phyloP scores from a whole-genome alignment of 2,329 filamentous ascomycete genomes.

The Colletotrichum sp. region DNA sequence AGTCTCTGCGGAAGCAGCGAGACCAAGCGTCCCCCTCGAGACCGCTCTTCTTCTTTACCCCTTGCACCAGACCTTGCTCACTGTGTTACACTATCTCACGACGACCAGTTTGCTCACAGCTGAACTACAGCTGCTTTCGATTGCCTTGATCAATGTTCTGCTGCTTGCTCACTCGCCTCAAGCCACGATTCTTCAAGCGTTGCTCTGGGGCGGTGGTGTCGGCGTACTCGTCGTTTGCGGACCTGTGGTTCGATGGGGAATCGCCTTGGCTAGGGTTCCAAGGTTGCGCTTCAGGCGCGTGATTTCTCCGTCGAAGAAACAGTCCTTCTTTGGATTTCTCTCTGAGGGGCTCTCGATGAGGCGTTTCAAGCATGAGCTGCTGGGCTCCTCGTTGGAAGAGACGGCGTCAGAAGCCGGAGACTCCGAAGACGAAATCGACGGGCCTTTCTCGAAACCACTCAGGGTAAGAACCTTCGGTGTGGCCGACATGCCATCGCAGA shows the following conservation, averaged over 20 bases:
- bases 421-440: conserved; percentile 30
- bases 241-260: conserved; percentile 80
- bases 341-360: conserved; percentile 50
- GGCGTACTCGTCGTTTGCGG: conserved; percentile 75
- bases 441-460: background rate
- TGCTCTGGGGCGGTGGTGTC: conserved; percentile 86
- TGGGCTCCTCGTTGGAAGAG: conserved; percentile 35
- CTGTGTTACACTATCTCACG: conserved; percentile 78
- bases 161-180: conserved; percentile 83
- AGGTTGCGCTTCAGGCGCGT: conserved; percentile 83
- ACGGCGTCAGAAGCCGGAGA: conserved; percentile 32
- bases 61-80: conserved; percentile 78
- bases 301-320: conserved; percentile 37
- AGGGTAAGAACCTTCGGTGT: conserved; percentile 35
- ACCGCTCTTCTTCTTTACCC: conserved; percentile 74
- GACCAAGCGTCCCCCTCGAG: conserved; percentile 55
- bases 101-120: conserved; percentile 87
- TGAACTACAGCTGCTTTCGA: conserved; percentile 86
- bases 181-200: conserved; percentile 80
- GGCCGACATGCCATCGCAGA: conserved; percentile 4
- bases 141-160: conserved; percentile 80
- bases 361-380: conserved; percentile 46
- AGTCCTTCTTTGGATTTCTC: conserved; percentile 41
- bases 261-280: conserved; percentile 85
- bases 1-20: conserved; percentile 22